phyloP scores from a whole-genome alignment of 2,329 filamentous ascomycete species.

The Mollisiaceae sp. region DNA sequence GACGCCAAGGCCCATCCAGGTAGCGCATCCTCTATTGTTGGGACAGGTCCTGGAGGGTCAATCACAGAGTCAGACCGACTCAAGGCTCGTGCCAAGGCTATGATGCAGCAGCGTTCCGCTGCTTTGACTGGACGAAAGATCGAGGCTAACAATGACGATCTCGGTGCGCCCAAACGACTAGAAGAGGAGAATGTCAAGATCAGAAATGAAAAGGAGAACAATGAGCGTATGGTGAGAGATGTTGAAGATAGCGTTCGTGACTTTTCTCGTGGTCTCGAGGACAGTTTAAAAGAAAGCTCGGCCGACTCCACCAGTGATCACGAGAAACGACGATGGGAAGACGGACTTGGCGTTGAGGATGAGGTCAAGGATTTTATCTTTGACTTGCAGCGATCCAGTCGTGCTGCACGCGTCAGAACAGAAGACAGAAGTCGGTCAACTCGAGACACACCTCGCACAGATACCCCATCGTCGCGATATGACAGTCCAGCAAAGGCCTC shows the following conservation, averaged over 20 bases:
- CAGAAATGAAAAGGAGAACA: conserved; percentile 85
- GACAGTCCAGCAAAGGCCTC: conserved; percentile 45
- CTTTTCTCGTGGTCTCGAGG: conserved; percentile 83
- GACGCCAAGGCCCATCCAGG: conserved; percentile 91
- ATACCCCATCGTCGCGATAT: conserved; percentile 47
- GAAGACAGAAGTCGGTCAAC: conserved; percentile 57
- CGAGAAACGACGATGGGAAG: conserved; percentile 92
- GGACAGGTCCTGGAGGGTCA: conserved; percentile 87
- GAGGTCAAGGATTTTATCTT: conserved; percentile 98
- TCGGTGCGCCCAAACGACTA: conserved; percentile 79
- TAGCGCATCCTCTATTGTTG: conserved; percentile 80
- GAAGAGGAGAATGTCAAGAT: conserved; percentile 87
- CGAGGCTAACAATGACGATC: conserved; percentile 70
- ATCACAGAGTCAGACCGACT: conserved; percentile 93
- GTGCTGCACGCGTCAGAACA: conserved; percentile 70
- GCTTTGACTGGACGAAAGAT: conserved; percentile 86
- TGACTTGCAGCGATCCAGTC: conserved; percentile 86
- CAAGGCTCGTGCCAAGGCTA: conserved; percentile 92
- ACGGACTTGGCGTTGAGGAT: conserved; percentile 93
- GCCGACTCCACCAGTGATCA: conserved; percentile 82
- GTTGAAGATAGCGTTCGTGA: conserved; percentile 95
- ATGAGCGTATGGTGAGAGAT: conserved; percentile 95
- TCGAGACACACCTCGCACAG: conserved; percentile 39
- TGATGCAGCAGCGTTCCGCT: conserved; percentile 98
- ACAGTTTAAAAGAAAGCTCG: conserved; percentile 81